A percentile compares a stretch with the other conserved stretches of the same genome.
phyloP scores from a whole-genome alignment of 2,329 filamentous ascomycete genomes.

The Botryotinia convoluta region DNA sequence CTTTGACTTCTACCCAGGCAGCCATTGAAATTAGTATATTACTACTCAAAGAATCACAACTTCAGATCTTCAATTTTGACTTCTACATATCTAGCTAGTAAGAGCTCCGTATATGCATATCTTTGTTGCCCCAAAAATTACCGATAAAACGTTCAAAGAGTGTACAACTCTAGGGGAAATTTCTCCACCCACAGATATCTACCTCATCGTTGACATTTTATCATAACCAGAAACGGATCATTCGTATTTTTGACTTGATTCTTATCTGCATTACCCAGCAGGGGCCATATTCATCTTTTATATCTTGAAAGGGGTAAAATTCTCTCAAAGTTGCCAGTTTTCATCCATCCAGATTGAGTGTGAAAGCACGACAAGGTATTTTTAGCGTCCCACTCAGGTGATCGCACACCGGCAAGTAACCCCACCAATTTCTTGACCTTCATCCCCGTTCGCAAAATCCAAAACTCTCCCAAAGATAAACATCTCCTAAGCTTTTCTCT shows the following conservation, averaged over 20 bases:
- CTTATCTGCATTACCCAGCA: too few relatives aligned
- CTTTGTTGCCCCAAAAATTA: neutral
- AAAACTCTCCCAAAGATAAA: constrained; percentile 23
- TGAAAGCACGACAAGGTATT: constrained; percentile 10
- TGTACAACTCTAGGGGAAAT: neutral
- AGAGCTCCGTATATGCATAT: neutral
- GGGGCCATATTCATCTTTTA: neutral
- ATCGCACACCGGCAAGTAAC: constrained; percentile 21
- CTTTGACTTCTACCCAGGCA: neutral
- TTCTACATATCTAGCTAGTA: neutral
- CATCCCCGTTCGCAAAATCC: constrained; percentile 22
- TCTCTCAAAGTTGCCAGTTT: constrained; percentile 9
- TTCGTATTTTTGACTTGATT: neutral
- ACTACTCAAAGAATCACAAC: neutral
- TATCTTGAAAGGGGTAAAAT: constrained; percentile 10
- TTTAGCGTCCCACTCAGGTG: constrained; percentile 22
- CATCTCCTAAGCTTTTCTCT: constrained; percentile 21
- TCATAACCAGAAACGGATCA: neutral
- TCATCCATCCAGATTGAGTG: neutral
- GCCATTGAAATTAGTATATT: neutral
- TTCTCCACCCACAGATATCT: neutral
- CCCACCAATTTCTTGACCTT: constrained; percentile 23
- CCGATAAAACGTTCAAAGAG: neutral
- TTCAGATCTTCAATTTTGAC: neutral
- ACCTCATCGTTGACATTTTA: neutral